A percentile compares a stretch with the other conserved stretches of the same genome.
Evolutionary conservation across 2,329 filamentous ascomycete species (phyloP).

Genomic region (Trichoderma asperellum): DNA sequence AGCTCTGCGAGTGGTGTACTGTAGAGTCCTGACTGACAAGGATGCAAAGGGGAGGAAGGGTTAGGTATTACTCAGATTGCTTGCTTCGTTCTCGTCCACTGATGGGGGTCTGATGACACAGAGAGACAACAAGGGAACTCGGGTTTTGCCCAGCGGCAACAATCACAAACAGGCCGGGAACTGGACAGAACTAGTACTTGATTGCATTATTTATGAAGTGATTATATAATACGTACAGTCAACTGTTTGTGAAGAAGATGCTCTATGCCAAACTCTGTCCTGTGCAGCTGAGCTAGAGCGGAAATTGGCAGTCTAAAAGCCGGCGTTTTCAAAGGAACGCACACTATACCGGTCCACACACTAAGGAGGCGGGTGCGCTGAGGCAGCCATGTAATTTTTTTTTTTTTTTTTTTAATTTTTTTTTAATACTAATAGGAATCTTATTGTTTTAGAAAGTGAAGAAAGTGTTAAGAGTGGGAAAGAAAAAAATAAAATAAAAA

Average conservation of each 20-base stretch:
- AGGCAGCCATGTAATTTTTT: not conserved
- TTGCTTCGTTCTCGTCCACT: not conserved
- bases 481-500: not conserved
- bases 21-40: too few relatives aligned
- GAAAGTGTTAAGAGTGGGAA: not conserved
- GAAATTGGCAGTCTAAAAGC: not conserved
- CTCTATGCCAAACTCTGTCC: not conserved
- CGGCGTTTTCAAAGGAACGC: not conserved
- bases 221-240: not conserved
- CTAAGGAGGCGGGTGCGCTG: not conserved
- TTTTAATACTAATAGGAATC: not conserved
- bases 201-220: not conserved
- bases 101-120: not conserved
- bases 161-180: not conserved
- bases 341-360: not conserved
- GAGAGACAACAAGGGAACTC: not conserved
- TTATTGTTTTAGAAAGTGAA: not conserved
- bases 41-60: not conserved
- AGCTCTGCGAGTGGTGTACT: not conserved
- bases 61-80: not conserved
- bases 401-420: too few relatives aligned
- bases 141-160: not conserved
- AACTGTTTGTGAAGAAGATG: not conserved
- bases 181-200: not conserved
- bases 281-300: not conserved